Conservation (phyloP, 2,329 filamentous ascomycete genomes). For the Lasiodiplodia citricola region DNA sequence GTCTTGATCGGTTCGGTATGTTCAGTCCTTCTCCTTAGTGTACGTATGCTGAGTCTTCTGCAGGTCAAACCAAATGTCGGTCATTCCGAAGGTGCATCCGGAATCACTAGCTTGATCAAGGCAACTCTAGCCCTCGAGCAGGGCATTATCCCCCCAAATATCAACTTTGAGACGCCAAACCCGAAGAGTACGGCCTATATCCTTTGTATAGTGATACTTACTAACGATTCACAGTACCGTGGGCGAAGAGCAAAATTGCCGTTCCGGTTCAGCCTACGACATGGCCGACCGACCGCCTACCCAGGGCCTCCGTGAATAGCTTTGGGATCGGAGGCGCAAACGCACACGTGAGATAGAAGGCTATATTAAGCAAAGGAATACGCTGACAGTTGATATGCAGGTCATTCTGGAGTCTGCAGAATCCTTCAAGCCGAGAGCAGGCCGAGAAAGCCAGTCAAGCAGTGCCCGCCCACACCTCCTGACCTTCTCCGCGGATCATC, state of each 20-base stretch:
- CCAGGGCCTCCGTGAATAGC: conserved; percentile 25
- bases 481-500: conserved; percentile 32
- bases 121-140: conserved; percentile 49
- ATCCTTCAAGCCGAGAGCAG: too few relatives aligned
- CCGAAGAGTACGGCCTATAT: conserved; percentile 12
- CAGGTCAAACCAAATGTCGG: conserved; percentile 39
- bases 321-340: conserved; percentile 28
- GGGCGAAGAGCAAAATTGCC: conserved; percentile 22
- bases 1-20: conserved; percentile 31
- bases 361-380: too few relatives aligned
- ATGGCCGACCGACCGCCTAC: conserved; percentile 24
- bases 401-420: too few relatives aligned
- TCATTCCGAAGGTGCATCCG: conserved; percentile 53
- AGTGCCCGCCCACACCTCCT: conserved; percentile 27
- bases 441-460: background rate
- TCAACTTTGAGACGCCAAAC: conserved; percentile 35
- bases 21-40: background rate
- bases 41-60: background rate
- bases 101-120: conserved; percentile 53
- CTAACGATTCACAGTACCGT: conserved; percentile 23
- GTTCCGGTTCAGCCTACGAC: conserved; percentile 22
- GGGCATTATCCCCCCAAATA: conserved; percentile 46
- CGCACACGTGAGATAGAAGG: conserved; percentile 14
- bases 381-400: too few relatives aligned
- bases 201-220: background rate